Evolutionary conservation across 2,329 filamentous ascomycete species (phyloP).

Genomic region (Botrytis fragariae): DNA sequence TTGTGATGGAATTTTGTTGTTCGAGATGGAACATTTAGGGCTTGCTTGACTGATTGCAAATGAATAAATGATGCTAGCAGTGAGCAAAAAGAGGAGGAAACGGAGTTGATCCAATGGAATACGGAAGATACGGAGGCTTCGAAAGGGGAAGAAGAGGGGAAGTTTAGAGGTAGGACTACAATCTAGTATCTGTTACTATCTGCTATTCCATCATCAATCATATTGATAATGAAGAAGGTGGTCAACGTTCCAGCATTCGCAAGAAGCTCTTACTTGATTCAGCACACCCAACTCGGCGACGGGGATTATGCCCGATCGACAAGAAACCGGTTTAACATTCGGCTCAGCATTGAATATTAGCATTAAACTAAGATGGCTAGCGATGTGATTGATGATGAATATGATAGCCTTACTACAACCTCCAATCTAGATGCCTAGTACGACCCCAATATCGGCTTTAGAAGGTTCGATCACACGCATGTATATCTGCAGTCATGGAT

Average conservation of each 20-base stretch:
- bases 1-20: background rate
- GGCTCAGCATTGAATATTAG: background rate
- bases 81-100: background rate
- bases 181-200: background rate
- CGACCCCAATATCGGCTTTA: background rate
- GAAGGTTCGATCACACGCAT: background rate
- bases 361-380: background rate
- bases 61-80: background rate
- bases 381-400: conserved; percentile 1
- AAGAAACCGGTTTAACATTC: background rate
- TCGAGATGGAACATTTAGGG: background rate
- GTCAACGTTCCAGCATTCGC: background rate
- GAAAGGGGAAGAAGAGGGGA: background rate
- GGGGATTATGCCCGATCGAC: background rate
- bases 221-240: background rate
- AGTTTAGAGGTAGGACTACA: background rate
- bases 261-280: background rate
- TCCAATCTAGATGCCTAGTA: background rate
- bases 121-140: background rate
- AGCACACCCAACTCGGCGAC: background rate
- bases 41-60: background rate
- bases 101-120: background rate
- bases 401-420: background rate
- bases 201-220: background rate
- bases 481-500: background rate